phyloP scores from a whole-genome alignment of 768 basidiomycete genomes.

The Kockovaella imperatae region DNA sequence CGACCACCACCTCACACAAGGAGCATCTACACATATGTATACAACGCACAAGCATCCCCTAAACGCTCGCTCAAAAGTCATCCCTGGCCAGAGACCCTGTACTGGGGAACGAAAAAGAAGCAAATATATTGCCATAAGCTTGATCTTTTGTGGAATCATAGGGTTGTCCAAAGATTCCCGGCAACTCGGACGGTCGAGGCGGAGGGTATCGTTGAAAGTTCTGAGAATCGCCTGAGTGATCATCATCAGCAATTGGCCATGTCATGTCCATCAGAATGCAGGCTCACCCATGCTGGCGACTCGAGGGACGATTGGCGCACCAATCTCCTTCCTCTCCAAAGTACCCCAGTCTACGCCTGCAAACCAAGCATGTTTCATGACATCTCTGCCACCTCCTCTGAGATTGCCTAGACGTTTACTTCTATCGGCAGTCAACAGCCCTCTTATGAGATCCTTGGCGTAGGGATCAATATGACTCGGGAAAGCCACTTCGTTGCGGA shows the following conservation, averaged over 20 bases:
- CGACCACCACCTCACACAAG: too few relatives aligned
- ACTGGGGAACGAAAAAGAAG: conserved; percentile 31
- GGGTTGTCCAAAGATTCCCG: conserved; percentile 39
- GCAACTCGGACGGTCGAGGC: conserved; percentile 38
- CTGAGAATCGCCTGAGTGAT: conserved; percentile 37
- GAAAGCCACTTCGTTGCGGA: conserved; percentile 79
- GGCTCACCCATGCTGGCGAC: conserved; percentile 42
- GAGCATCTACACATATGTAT: too few relatives aligned
- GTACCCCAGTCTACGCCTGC: conserved; percentile 44
- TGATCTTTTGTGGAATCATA: conserved; percentile 33
- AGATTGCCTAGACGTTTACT: conserved; percentile 87
- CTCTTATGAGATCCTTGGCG: conserved; percentile 77
- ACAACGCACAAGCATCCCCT: too few relatives aligned
- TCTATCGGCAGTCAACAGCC: conserved; percentile 84
- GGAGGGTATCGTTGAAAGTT: conserved; percentile 45
- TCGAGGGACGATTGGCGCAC: conserved; percentile 43
- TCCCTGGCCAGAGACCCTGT: too few relatives aligned
- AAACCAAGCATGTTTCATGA: conserved; percentile 90
- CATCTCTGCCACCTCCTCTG: conserved; percentile 81
- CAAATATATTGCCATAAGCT: conserved; percentile 35
- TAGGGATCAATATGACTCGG: conserved; percentile 82
- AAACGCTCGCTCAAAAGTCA: too few relatives aligned
- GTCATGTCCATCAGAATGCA: conserved; percentile 4
- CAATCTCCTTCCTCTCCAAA: conserved; percentile 42
- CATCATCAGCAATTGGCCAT: background rate